Percentiles rank a stretch among this genome's conserved stretches.
These are phyloP conservation scores for Pichia phayaonensis DNA, from an alignment of 805 yeast genomes.

Conservation along the genomic window DNA sequence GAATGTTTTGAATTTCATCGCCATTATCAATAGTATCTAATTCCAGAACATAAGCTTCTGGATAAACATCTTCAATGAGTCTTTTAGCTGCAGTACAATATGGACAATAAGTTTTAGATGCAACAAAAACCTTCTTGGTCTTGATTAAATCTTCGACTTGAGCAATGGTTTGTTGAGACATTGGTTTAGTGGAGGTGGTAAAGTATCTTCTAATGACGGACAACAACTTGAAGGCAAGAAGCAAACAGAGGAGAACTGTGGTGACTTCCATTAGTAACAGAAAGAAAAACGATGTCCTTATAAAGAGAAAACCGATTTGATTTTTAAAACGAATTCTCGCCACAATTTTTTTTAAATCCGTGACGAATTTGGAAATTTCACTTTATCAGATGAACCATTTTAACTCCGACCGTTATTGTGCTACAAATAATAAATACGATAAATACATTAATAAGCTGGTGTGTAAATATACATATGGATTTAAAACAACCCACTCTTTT, in stretches of 20 bases:
- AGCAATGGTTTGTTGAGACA: constrained; percentile 47
- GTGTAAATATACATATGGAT: not conserved
- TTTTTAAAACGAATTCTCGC: not conserved
- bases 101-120: constrained; percentile 75
- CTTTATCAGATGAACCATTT: not conserved
- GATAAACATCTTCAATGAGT: constrained; percentile 31
- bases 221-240: constrained; percentile 22
- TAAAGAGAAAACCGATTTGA: not conserved
- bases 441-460: not conserved
- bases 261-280: not conserved
- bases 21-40: constrained; percentile 60
- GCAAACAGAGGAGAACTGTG: not conserved
- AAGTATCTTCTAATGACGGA: constrained; percentile 23
- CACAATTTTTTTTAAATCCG: no score
- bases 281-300: not conserved
- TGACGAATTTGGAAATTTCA: no score
- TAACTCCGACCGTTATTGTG: not conserved
- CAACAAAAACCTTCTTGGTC: constrained; percentile 64
- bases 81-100: constrained; percentile 47
- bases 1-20: constrained; percentile 70
- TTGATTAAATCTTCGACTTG: constrained; percentile 60
- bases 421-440: not conserved
- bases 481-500: constrained; percentile 65
- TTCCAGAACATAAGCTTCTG: constrained; percentile 47
- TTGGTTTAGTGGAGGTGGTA: constrained; percentile 37